These are phyloP conservation scores for Colletotrichum sp. DNA, from an alignment of 2,329 filamentous ascomycete genomes.

Conservation along the genomic window DNA sequence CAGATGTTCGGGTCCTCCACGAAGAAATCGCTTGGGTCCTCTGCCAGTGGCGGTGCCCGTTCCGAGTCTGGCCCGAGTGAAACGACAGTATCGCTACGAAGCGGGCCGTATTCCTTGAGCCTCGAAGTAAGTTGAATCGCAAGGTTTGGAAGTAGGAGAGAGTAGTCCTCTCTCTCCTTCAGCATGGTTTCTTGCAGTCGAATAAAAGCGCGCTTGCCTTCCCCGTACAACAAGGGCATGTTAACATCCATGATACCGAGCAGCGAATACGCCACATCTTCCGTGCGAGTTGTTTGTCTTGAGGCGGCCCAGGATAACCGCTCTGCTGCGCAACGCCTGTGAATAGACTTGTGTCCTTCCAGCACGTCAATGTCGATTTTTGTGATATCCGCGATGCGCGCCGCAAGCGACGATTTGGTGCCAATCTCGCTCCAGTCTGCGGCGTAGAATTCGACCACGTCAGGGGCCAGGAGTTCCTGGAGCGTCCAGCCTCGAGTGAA, in stretches of 20 bases:
- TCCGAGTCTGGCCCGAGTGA: background rate
- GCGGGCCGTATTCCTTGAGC: background rate
- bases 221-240: slow-evolving; percentile 31
- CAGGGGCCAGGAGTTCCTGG: slow-evolving; percentile 34
- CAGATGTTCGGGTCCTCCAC: background rate
- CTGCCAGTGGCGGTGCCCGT: background rate
- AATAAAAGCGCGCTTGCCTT: slow-evolving; percentile 27
- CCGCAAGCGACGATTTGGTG: slow-evolving; percentile 25
- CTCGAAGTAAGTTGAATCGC: background rate
- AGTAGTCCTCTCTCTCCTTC: background rate
- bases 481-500: slow-evolving; percentile 31
- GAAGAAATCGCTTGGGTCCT: background rate
- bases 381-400: slow-evolving; percentile 22
- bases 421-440: slow-evolving; percentile 30
- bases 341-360: background rate
- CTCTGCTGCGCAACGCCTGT: background rate
- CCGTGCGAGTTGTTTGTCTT: slow-evolving; percentile 23
- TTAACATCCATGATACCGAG: slow-evolving; percentile 31
- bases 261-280: slow-evolving; percentile 31
- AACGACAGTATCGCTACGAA: background rate
- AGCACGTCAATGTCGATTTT: slow-evolving; percentile 27
- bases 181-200: slow-evolving; percentile 19
- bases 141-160: background rate
- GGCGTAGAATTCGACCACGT: slow-evolving; percentile 32
- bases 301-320: slow-evolving; percentile 30